phyloP scores from a whole-genome alignment of 2,329 filamentous ascomycete species.

The Blumeria graminis region DNA sequence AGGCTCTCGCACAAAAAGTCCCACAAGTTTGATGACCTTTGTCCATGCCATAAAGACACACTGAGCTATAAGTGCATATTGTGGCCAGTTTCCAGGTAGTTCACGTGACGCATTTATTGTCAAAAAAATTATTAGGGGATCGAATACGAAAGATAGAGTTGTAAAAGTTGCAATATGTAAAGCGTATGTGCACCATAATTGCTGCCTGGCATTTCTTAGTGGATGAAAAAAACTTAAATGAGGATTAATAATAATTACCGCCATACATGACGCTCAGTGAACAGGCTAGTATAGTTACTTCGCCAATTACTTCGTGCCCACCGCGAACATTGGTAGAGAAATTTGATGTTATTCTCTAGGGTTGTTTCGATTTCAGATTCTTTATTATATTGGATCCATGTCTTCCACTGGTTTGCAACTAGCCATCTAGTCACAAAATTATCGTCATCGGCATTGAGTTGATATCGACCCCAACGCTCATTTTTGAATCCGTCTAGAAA shows the following conservation, averaged over 20 bases:
- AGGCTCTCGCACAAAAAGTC: slow-evolving; percentile 66
- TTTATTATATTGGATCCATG: slow-evolving; percentile 79
- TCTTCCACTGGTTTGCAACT: slow-evolving; percentile 78
- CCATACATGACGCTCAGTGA: slow-evolving; percentile 65
- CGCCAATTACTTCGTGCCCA: slow-evolving; percentile 98
- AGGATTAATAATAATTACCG: slow-evolving; percentile 35
- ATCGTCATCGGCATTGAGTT: slow-evolving; percentile 88
- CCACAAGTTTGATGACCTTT: slow-evolving; percentile 77
- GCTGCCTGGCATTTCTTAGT: slow-evolving; percentile 32
- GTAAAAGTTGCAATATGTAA: slow-evolving; percentile 83
- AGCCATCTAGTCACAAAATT: slow-evolving; percentile 97
- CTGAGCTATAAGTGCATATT: slow-evolving; percentile 33
- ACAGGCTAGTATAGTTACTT: slow-evolving; percentile 79
- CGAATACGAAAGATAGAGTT: slow-evolving; percentile 59
- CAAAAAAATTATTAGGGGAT: slow-evolving; percentile 45
- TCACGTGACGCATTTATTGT: slow-evolving; percentile 43
- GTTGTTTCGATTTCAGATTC: slow-evolving; percentile 87
- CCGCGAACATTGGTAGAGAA: slow-evolving; percentile 75
- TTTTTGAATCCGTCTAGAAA: slow-evolving; percentile 81
- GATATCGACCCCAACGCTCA: slow-evolving; percentile 71
- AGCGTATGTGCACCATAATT: slow-evolving; percentile 83
- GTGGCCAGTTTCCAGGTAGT: slow-evolving; percentile 30
- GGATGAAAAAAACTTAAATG: slow-evolving; percentile 2
- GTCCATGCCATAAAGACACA: slow-evolving; percentile 61
- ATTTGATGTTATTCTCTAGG: slow-evolving; percentile 68